These are phyloP conservation scores for Trichocomaceae sp. DNA, from an alignment of 2,329 filamentous ascomycete genomes.

Conservation along the genomic window DNA sequence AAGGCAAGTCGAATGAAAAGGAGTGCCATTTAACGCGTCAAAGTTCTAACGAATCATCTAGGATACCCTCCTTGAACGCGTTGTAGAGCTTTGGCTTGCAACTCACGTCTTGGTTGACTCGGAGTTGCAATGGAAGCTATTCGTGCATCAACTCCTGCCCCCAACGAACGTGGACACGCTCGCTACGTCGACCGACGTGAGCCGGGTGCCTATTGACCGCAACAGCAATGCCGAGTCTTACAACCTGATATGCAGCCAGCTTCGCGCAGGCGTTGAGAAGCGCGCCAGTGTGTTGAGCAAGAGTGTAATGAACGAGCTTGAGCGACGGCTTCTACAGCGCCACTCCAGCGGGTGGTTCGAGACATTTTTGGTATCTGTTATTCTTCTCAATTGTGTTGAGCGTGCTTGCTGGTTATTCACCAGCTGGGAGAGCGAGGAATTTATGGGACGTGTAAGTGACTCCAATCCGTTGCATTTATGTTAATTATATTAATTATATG, in stretches of 20 bases:
- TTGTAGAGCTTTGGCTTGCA: slow-evolving; percentile 51
- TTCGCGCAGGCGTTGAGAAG: slow-evolving; percentile 51
- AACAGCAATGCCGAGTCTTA: slow-evolving; percentile 40
- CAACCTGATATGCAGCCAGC: slow-evolving; percentile 46
- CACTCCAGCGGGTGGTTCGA: slow-evolving; percentile 52
- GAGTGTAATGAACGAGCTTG: slow-evolving; percentile 53
- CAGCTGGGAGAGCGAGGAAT: slow-evolving; percentile 43
- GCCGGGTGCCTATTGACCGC: slow-evolving; percentile 35
- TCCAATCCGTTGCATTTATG: neutral
- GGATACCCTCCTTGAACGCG: slow-evolving; percentile 45
- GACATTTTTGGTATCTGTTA: slow-evolving; percentile 54
- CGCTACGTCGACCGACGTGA: slow-evolving; percentile 34
- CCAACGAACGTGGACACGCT: slow-evolving; percentile 32
- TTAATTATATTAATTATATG: slow-evolving; percentile 1
- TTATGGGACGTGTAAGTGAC: slow-evolving; percentile 28
- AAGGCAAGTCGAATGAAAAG: slow-evolving; percentile 25
- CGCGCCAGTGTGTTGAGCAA: slow-evolving; percentile 48
- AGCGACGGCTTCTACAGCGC: slow-evolving; percentile 53
- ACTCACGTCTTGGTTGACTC: slow-evolving; percentile 50
- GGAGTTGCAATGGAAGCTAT: slow-evolving; percentile 44
- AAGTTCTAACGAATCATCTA: slow-evolving; percentile 15
- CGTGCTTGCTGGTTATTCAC: slow-evolving; percentile 54
- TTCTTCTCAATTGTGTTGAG: slow-evolving; percentile 54
- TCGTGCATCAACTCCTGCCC: slow-evolving; percentile 39
- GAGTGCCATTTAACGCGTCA: slow-evolving; percentile 14